phyloP scores from a whole-genome alignment of 441 rosid species.

The Corymbia calophylla region DNA sequence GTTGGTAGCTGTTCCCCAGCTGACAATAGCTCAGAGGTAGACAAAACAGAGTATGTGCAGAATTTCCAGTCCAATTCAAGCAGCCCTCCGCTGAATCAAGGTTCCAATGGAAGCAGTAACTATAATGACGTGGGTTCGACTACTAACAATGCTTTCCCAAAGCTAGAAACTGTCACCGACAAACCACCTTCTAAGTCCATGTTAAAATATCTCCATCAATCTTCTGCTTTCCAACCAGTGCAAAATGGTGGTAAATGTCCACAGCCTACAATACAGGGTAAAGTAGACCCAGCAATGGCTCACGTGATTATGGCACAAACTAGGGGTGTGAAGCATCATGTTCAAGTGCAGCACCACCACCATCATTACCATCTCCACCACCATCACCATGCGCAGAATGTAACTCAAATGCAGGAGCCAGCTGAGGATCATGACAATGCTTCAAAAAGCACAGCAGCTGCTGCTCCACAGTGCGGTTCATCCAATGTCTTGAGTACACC shows the following conservation, averaged over 20 bases:
- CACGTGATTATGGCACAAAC: neutral
- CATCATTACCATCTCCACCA: constrained; percentile 2
- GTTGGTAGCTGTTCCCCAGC: neutral
- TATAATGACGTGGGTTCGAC: constrained; percentile 6
- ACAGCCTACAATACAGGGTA: neutral
- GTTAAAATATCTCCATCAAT: neutral
- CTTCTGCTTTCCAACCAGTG: neutral
- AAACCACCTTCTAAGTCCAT: neutral
- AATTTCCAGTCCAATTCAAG: neutral
- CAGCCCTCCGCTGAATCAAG: neutral
- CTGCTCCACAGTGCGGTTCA: constrained; percentile 9
- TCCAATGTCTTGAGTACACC: neutral
- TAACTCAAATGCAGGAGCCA: neutral
- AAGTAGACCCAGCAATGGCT: neutral
- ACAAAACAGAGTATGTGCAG: neutral
- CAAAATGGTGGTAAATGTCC: neutral
- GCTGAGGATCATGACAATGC: neutral
- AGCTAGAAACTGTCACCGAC: neutral
- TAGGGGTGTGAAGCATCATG: neutral
- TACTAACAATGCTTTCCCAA: neutral
- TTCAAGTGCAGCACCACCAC: constrained; percentile 1
- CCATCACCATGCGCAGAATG: neutral
- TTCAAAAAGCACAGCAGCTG: neutral
- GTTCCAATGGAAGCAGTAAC: constrained; percentile 8
- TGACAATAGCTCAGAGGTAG: neutral